Evolutionary conservation across 2,329 filamentous ascomycete species (phyloP), one percentile per base, ranked within the genome.

Genomic region (Helotiales sp.): DNA sequence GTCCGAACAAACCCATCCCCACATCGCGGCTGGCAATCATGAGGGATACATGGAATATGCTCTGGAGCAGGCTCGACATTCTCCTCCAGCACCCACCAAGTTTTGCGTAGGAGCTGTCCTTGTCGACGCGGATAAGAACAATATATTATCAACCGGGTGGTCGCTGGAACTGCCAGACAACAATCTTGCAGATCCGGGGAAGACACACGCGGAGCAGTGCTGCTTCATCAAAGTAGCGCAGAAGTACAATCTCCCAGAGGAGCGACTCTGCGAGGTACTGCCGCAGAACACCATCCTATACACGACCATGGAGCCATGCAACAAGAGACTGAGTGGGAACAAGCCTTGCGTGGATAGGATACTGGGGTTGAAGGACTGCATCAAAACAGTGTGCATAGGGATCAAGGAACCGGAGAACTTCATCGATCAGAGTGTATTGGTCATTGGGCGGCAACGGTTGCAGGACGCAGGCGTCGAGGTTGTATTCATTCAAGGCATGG

Each of bases 81-180:
- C 93, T 13, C 91, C 92, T 3, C 92, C 92, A 62, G 6, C 93
- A 92, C 75, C 91, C 93, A 93, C 92, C 63, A 97, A 97, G 78
- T 98, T 93, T 82, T 89, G 94, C 65, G 93, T 98, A 24, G 95
- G 95, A 55, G 94, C 95, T n/a, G 79, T 97, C 28, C 84, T 97
- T 57, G 85, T 94, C 30, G 84, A 87, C 64, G 78, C 82, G 17
- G 79, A 80, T 55, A 83, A 82, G 52, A 84, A 88, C 73, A 76
- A 80, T 37, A 82, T 96, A 65, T 83, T 96, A 34, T 87, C 91
- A 0, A 91, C 92, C 1, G 94, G 95, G 64, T 97, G 93, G 81
- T 97, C 95, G 0, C 85, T 97, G 67, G 94, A 97, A 78, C 86
- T 94, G 1, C 85, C 88, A 30, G 64, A 68, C 49, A 55, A 68